These are phyloP conservation scores for Dichomitus squalens DNA, from an alignment of 1,284 basidiomycete genomes.

Conservation along the genomic window DNA sequence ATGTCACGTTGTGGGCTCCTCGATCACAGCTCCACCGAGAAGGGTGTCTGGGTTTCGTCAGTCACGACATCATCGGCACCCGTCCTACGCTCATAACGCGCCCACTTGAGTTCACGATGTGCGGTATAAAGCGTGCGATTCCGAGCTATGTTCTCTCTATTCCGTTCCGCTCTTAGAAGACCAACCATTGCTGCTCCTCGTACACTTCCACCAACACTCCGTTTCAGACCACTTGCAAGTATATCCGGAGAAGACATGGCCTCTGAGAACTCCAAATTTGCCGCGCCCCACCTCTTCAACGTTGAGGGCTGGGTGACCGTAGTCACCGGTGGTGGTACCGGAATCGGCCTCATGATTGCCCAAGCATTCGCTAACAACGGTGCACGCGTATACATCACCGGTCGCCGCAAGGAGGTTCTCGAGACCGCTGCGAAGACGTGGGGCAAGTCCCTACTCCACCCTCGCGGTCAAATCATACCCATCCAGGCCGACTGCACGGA, in stretches of 20 bases:
- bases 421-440: constrained; percentile 29
- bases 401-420: constrained; percentile 32
- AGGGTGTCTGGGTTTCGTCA: too few relatives aligned
- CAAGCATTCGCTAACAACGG: constrained; percentile 43
- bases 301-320: constrained; percentile 38
- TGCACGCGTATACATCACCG: constrained; percentile 41
- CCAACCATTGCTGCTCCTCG: background rate
- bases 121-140: background rate
- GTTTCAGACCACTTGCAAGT: background rate
- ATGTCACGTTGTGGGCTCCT: constrained; percentile 11
- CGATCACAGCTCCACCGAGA: too few relatives aligned
- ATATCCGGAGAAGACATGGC: constrained; percentile 13
- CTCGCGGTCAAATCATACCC: constrained; percentile 37
- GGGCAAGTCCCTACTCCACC: constrained; percentile 31
- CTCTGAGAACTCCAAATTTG: constrained; percentile 26
- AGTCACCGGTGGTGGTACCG: constrained; percentile 44
- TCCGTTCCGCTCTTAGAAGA: constrained; percentile 10
- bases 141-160: constrained; percentile 8
- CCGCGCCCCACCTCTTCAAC: constrained; percentile 32
- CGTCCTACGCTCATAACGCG: too few relatives aligned
- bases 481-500: constrained; percentile 36
- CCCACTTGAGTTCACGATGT: too few relatives aligned
- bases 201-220: background rate
- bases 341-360: constrained; percentile 44
- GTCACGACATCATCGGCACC: too few relatives aligned